Percentiles rank a stretch among this genome's conserved stretches.
Conservation (phyloP, 106 monocot genomes). For the Dendrobium huoshanense region DNA sequence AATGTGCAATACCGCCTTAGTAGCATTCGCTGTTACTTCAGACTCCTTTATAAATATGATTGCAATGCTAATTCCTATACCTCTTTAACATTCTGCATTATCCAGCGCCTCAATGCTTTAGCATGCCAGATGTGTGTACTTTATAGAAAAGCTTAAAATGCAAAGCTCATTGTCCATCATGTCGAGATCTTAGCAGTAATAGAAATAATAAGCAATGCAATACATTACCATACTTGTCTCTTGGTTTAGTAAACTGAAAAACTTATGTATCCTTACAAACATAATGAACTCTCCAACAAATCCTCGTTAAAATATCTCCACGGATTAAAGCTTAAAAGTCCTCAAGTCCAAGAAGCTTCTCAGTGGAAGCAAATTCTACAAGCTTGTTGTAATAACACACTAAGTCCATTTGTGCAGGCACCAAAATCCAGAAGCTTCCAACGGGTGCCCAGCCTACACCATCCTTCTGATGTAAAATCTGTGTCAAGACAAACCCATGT, state of each 20-base stretch:
- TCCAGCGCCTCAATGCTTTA: constrained; percentile 1
- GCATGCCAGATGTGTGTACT: not conserved
- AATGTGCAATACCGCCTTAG: not conserved
- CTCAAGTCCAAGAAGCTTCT: constrained; percentile 5
- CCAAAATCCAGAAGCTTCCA: constrained; percentile 47
- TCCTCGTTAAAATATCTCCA: constrained; percentile 1
- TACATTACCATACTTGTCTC: constrained; percentile 4
- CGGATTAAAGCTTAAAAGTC: not conserved
- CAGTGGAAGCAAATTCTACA: constrained; percentile 1
- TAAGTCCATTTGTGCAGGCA: constrained; percentile 41
- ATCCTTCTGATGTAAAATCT: constrained; percentile 41
- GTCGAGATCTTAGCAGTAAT: not conserved
- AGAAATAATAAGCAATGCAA: constrained; percentile 8
- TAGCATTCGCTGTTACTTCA: not conserved
- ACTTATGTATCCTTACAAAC: constrained; percentile 7
- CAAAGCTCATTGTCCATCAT: constrained; percentile 5
- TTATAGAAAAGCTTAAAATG: constrained; percentile 3
- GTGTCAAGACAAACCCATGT: constrained; percentile 64
- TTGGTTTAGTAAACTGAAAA: constrained; percentile 2
- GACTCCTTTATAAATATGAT: not conserved
- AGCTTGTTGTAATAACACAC: constrained; percentile 1
- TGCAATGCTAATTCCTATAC: not conserved
- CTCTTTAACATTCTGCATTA: not conserved
- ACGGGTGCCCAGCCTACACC: constrained; percentile 46
- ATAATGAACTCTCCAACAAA: not conserved